Conservation (phyloP, 163 green algal species). For the Chlamydomonas reinhardtii region DNA sequence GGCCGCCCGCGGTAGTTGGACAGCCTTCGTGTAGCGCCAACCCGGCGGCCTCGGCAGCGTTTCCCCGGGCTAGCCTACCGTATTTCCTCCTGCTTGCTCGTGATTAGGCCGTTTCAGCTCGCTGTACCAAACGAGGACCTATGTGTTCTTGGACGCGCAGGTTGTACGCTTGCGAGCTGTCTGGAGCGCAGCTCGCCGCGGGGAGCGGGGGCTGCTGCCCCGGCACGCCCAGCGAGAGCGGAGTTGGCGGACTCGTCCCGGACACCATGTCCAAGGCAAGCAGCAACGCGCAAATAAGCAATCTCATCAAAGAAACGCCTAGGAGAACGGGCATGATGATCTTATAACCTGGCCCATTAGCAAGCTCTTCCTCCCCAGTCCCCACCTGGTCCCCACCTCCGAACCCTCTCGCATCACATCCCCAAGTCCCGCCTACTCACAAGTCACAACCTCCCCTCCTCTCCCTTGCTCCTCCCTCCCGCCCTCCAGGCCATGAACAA, state of each 20-base stretch:
- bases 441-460: background rate
- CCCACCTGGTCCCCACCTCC: background rate
- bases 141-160: background rate
- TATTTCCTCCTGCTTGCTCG: background rate
- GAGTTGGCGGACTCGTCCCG: background rate
- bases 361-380: too few species aligned
- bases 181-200: background rate
- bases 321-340: too few species aligned
- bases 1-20: background rate
- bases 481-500: constrained; percentile 33
- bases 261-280: background rate
- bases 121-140: too few species aligned
- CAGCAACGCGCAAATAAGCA: too few species aligned
- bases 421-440: too few species aligned
- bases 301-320: too few species aligned
- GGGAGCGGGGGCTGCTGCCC: background rate
- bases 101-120: background rate
- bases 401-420: too few species aligned
- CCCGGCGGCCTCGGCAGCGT: background rate
- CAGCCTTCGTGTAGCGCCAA: background rate
- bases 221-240: background rate
- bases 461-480: background rate
- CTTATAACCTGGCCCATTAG: too few species aligned
- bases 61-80: background rate
- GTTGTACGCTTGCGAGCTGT: background rate